Evolutionary conservation across 2,329 filamentous ascomycete species (phyloP).

Genomic region (Pezicula neosporulosa): DNA sequence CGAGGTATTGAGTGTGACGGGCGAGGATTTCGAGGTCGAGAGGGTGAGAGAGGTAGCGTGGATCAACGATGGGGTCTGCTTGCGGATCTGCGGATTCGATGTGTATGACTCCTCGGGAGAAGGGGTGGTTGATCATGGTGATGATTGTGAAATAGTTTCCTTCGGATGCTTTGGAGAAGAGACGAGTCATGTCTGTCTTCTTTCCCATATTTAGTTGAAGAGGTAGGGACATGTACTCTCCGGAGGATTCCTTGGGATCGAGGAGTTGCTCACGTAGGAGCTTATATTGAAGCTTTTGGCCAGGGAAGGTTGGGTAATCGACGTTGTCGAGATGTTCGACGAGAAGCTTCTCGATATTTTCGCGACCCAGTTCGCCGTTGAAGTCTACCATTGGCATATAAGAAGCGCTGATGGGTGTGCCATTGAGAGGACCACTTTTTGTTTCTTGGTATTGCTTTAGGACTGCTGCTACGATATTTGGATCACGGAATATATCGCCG

Average conservation of each 20-base stretch:
- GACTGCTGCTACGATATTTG: slow-evolving; percentile 26
- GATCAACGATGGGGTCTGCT: slow-evolving; percentile 29
- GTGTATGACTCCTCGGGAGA: slow-evolving; percentile 39
- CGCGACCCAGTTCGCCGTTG: not conserved
- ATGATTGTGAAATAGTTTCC: slow-evolving; percentile 49
- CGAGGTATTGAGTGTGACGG: not conserved
- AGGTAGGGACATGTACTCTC: slow-evolving; percentile 33
- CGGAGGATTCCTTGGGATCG: slow-evolving; percentile 25
- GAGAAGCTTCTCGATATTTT: slow-evolving; percentile 21
- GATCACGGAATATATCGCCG: slow-evolving; percentile 32
- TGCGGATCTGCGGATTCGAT: slow-evolving; percentile 33
- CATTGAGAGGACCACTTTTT: not conserved
- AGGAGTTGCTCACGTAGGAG: slow-evolving; percentile 43
- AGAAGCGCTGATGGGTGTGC: not conserved
- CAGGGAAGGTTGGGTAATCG: slow-evolving; percentile 25
- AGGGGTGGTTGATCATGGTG: slow-evolving; percentile 41
- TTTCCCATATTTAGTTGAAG: slow-evolving; percentile 23
- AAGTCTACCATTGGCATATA: slow-evolving; percentile 1
- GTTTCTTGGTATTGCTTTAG: slow-evolving; percentile 27
- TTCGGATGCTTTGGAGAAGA: slow-evolving; percentile 46
- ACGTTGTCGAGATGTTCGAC: slow-evolving; percentile 32
- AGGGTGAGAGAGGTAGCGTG: slow-evolving; percentile 1
- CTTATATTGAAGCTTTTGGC: slow-evolving; percentile 71
- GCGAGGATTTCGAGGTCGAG: slow-evolving; percentile 6
- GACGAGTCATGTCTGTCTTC: slow-evolving; percentile 78